Conservation (phyloP, 345 rosid genomes). For the Fremontodendron californicum region DNA sequence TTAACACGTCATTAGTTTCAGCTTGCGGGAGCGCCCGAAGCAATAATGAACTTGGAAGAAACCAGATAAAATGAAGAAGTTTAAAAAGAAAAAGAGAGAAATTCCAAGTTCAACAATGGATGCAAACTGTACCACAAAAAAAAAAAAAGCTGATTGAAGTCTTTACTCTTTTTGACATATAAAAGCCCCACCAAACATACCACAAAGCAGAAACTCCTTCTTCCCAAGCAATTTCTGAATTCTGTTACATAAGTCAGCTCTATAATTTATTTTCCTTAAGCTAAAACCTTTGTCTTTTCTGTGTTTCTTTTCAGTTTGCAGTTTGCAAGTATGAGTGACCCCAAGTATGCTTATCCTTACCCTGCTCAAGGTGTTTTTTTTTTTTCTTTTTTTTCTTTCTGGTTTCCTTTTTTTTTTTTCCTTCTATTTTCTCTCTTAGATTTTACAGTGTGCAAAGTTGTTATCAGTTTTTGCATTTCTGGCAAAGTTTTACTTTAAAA, state of each 20-base stretch:
- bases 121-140: background rate
- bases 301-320: background rate
- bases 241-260: too few relatives aligned
- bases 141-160: background rate
- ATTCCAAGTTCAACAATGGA: background rate
- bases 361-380: constrained; percentile 42
- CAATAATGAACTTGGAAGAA: background rate
- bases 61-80: background rate
- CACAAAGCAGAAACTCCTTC: too few relatives aligned
- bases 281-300: background rate
- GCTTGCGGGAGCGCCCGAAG: background rate
- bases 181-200: too few relatives aligned
- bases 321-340: constrained; percentile 37
- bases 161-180: background rate
- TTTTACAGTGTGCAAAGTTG: background rate
- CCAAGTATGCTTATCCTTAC: constrained; percentile 48
- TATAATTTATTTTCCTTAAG: background rate
- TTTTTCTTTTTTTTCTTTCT: too few relatives aligned
- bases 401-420: background rate
- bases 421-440: background rate
- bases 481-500: too few relatives aligned
- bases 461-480: background rate
- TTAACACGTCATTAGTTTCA: background rate
- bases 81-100: too few relatives aligned
- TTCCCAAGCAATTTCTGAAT: background rate